These are phyloP conservation scores for Flaveria floridana DNA, from an alignment of 140 eudicot genomes.

Conservation along the genomic window DNA sequence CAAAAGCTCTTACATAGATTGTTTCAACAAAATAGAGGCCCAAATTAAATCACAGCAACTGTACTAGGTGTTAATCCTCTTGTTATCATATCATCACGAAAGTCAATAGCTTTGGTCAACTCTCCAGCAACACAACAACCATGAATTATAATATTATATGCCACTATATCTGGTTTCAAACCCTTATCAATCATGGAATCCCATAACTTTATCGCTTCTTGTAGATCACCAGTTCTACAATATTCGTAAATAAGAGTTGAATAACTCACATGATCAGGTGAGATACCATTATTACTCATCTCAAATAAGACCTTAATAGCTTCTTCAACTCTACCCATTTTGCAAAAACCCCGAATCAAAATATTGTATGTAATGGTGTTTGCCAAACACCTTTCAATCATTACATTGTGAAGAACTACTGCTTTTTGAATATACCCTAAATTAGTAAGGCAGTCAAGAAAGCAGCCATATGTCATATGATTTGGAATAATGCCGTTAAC, in stretches of 20 bases:
- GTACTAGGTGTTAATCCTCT: slow-evolving; percentile 53
- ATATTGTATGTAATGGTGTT: slow-evolving; percentile 81
- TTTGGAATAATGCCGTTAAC: slow-evolving; percentile 52
- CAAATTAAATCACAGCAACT: slow-evolving; percentile 15
- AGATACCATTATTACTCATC: slow-evolving; percentile 57
- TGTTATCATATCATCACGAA: slow-evolving; percentile 72
- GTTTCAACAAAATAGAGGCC: slow-evolving; percentile 13
- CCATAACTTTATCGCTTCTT: slow-evolving; percentile 70
- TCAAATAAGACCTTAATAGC: slow-evolving; percentile 50
- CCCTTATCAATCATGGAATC: slow-evolving; percentile 65
- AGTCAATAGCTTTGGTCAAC: slow-evolving; percentile 52
- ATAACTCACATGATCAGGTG: slow-evolving; percentile 76
- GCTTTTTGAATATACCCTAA: slow-evolving; percentile 71
- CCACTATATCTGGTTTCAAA: slow-evolving; percentile 68
- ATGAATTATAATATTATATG: slow-evolving; percentile 62
- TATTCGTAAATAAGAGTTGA: slow-evolving; percentile 67
- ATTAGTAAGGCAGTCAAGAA: slow-evolving; percentile 63
- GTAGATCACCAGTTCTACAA: slow-evolving; percentile 60
- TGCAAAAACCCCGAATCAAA: slow-evolving; percentile 76
- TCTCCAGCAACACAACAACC: slow-evolving; percentile 77
- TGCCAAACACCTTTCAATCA: slow-evolving; percentile 56
- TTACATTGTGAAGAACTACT: slow-evolving; percentile 49
- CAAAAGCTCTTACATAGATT: slow-evolving; percentile 16
- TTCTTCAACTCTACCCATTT: slow-evolving; percentile 62
- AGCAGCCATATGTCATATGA: slow-evolving; percentile 76